A percentile compares a stretch with the other conserved stretches of the same genome.
Evolutionary conservation across 441 rosid species (phyloP).

Genomic region (Lepidium campestre): DNA sequence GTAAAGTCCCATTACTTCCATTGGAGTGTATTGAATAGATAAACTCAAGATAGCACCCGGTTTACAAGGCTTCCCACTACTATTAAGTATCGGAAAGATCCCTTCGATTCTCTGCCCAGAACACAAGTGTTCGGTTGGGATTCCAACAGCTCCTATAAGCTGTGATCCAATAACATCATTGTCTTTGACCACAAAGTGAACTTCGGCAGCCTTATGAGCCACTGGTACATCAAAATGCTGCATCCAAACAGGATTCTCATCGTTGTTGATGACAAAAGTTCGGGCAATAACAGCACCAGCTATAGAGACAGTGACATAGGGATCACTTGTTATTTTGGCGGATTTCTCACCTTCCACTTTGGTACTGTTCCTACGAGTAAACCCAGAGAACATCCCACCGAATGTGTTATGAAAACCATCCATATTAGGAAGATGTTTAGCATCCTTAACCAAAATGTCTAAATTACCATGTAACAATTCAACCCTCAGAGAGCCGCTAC

Average conservation of each 20-base stretch:
- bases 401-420: constrained; percentile 48
- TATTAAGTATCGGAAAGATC: constrained; percentile 42
- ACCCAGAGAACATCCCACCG: constrained; percentile 39
- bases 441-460: constrained; percentile 61
- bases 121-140: constrained; percentile 43
- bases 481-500: constrained; percentile 38
- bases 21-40: constrained; percentile 47
- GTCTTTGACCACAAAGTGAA: constrained; percentile 58
- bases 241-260: constrained; percentile 60
- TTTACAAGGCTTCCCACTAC: constrained; percentile 50
- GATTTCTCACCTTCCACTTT: constrained; percentile 41
- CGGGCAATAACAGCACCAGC: constrained; percentile 49
- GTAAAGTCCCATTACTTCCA: constrained; percentile 34
- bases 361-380: constrained; percentile 22
- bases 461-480: constrained; percentile 51
- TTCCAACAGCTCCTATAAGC: constrained; percentile 51
- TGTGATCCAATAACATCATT: constrained; percentile 52
- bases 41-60: constrained; percentile 47
- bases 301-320: constrained; percentile 50
- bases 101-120: constrained; percentile 47
- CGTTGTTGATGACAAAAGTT: constrained; percentile 54
- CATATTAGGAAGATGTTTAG: constrained; percentile 59
- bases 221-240: constrained; percentile 59
- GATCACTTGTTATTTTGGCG: constrained; percentile 60
- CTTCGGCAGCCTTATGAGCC: constrained; percentile 54